Evolutionary conservation across 345 rosid species (phyloP).

Genomic region (Moricandia moricandioides): DNA sequence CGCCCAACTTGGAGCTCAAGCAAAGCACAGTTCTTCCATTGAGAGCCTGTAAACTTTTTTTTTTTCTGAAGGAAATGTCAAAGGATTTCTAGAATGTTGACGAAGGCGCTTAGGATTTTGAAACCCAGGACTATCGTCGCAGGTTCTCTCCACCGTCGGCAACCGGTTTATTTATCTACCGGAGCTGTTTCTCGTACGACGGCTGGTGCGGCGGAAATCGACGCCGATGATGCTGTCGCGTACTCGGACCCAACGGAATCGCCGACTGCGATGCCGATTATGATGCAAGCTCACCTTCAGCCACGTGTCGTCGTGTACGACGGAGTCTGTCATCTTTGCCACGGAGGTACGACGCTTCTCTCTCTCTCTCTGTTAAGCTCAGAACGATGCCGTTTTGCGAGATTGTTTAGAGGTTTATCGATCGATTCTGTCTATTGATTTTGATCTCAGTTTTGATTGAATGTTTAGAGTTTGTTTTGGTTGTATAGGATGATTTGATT

Average conservation of each 20-base stretch:
- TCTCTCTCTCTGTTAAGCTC: neutral
- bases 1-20: slow-evolving; percentile 38
- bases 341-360: slow-evolving; percentile 54
- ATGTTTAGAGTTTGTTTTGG: too few relatives aligned
- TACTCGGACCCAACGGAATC: slow-evolving; percentile 36
- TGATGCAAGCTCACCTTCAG: slow-evolving; percentile 57
- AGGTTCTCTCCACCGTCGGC: neutral
- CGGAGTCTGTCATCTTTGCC: slow-evolving; percentile 97
- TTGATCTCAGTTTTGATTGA: neutral
- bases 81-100: slow-evolving; percentile 24
- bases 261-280: slow-evolving; percentile 34
- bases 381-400: neutral
- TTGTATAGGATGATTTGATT: too few relatives aligned
- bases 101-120: slow-evolving; percentile 27
- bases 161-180: slow-evolving; percentile 21
- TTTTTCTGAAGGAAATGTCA: neutral
- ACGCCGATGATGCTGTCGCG: slow-evolving; percentile 36
- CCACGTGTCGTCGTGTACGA: slow-evolving; percentile 91
- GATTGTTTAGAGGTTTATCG: neutral
- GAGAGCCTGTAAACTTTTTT: neutral
- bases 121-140: slow-evolving; percentile 22
- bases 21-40: slow-evolving; percentile 21
- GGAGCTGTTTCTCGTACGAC: slow-evolving; percentile 35
- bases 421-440: neutral
- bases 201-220: slow-evolving; percentile 39